These are phyloP conservation scores for Pichia exigua DNA, from an alignment of 805 yeast species.

Conservation along the genomic window DNA sequence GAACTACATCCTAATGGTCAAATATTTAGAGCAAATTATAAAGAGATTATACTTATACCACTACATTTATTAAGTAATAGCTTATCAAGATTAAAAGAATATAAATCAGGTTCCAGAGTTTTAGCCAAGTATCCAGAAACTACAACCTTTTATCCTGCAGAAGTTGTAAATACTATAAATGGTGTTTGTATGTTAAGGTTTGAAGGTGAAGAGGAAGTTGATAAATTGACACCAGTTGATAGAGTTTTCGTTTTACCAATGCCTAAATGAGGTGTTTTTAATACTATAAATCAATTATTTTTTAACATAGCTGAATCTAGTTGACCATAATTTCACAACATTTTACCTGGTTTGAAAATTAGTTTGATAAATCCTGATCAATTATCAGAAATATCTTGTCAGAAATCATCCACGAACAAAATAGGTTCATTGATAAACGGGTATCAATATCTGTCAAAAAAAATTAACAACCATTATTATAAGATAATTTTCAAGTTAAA, in stretches of 20 bases:
- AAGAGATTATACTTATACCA: slow-evolving; percentile 72
- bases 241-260: slow-evolving; percentile 75
- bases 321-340: no score
- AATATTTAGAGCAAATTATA: slow-evolving; percentile 71
- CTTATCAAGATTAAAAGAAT: slow-evolving; percentile 34
- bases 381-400: no score
- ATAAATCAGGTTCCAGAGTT: slow-evolving; percentile 73
- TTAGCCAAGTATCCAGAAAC: slow-evolving; percentile 96
- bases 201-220: slow-evolving; percentile 96
- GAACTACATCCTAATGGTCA: slow-evolving; percentile 86
- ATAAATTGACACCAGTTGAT: slow-evolving; percentile 89
- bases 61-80: slow-evolving; percentile 7
- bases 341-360: no score
- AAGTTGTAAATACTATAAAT: slow-evolving; percentile 73
- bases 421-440: no score
- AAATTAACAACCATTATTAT: no score
- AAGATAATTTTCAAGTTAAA: no score
- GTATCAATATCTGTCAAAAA: no score
- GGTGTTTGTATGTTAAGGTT: slow-evolving; percentile 74
- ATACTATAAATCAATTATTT: not conserved
- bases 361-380: no score
- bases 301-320: no score
- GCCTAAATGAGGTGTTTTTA: slow-evolving; percentile 29
- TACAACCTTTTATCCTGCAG: slow-evolving; percentile 93
- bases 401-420: no score